Base-by-base conservation (phyloP, 768 basidiomycete genomes). In the Fibroporia radiculosa region DNA sequence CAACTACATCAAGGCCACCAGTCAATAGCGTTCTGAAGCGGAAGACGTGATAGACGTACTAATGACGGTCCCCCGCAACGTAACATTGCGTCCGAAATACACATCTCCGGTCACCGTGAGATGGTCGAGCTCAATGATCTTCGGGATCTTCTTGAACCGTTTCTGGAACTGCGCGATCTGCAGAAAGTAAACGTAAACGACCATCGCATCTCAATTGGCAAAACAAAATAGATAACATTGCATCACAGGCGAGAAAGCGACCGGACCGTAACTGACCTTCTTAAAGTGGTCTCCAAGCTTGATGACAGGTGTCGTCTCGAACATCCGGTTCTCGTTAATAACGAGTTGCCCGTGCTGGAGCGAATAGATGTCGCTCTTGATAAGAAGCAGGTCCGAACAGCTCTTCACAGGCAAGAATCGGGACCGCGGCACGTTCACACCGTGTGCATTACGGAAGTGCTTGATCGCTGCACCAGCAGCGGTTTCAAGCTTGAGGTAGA, bases 271-370 rank as follows among this genome's bases (percentile, higher is more conserved):
- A 40, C 58, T 28, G 35, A 77, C 73, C 73, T 85, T 85, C 72
- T 84, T 85, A 67, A 85, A 85, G 57, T 79, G 74, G 58, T 82
- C 81, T 24, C 82, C 81, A 26, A 84, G 78, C 69, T 85, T 85
- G 66, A 85, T 78, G 48, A 85, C 83, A 1, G 84, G 84, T 2
- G 78, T 77, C 18, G 70, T 71, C 54, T 68, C 68, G 61, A 82
- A 82, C 69, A 80, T 73, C 42, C 78, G 60, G 27, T 66, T 64
- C 48, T 67, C 67, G 53, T 77, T 80, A 69, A 84, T 73, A 34
- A 79, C 73, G 46, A 85, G 71, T 45, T 72, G 74, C 24, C 83
- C 84, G 58, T 85, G 81, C 63, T 79, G 69, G 47, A 85, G 65
- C 44, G 74, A 76, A 68, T 85, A 85, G 40, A 85, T 69, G 57